Conservation (phyloP, 805 yeast genomes). For the Jamesozyma rosinii region DNA sequence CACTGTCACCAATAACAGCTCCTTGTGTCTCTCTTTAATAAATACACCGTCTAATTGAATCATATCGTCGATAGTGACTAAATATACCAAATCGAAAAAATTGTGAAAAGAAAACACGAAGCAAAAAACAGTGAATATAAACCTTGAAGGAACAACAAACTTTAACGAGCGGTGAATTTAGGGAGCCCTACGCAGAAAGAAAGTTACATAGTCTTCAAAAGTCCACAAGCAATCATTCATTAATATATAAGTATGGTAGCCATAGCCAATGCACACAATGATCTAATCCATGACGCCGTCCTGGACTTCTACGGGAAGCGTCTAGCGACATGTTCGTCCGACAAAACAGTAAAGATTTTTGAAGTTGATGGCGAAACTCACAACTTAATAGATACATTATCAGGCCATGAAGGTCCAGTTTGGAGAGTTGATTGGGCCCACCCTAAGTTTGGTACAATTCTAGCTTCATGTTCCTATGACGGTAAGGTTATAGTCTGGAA, state of each 20-base stretch:
- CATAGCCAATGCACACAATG: constrained; percentile 85
- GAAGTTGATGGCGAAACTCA: constrained; percentile 83
- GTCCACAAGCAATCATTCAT: background rate
- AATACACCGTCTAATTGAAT: too few relatives aligned
- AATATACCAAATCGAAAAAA: too few relatives aligned
- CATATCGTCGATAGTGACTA: too few relatives aligned
- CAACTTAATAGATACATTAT: constrained; percentile 70
- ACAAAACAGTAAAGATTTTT: constrained; percentile 88
- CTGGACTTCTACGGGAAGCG: constrained; percentile 94
- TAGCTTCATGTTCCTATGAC: constrained; percentile 92
- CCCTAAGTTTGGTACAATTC: constrained; percentile 90
- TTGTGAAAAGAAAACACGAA: background rate
- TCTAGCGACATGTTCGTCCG: constrained; percentile 92
- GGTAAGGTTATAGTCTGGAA: constrained; percentile 93
- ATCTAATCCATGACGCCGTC: constrained; percentile 91
- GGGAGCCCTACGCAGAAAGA: background rate
- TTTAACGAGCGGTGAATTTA: background rate
- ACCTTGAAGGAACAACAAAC: background rate
- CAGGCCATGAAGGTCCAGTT: constrained; percentile 96
- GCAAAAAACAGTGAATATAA: background rate
- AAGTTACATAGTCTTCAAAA: background rate
- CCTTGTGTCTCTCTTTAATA: too few relatives aligned
- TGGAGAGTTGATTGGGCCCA: constrained; percentile 99
- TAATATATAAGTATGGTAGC: constrained; percentile 44
- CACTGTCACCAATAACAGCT: too few relatives aligned